phyloP scores from a whole-genome alignment of 352 stramenopile genomes.

The Globisporangium orthogonon region DNA sequence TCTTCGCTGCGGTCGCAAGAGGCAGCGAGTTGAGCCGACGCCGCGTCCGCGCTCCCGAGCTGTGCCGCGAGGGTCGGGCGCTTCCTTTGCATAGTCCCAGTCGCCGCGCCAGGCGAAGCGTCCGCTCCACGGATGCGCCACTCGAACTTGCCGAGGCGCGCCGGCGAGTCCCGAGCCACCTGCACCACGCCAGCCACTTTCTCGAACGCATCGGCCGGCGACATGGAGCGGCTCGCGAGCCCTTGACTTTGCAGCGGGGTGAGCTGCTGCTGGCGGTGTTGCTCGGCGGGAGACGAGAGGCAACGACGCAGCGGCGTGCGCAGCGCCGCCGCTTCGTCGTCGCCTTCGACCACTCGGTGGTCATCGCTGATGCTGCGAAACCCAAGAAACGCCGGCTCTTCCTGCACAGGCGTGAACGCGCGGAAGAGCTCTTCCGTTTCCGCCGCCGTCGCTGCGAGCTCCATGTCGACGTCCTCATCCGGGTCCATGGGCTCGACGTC shows the following conservation, averaged over 20 bases:
- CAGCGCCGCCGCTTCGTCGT: conserved; percentile 13
- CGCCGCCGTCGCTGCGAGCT: neutral
- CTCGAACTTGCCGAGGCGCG: conserved; percentile 55
- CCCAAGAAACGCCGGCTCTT: neutral
- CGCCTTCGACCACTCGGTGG: neutral
- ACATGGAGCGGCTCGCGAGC: conserved; percentile 28
- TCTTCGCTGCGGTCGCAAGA: neutral
- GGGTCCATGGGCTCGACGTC: conserved; percentile 7
- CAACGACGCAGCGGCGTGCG: conserved; percentile 37
- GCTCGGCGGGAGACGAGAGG: conserved; percentile 20
- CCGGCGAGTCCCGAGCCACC: conserved; percentile 39
- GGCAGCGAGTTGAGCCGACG: neutral
- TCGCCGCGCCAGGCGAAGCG: neutral
- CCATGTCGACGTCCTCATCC: conserved; percentile 3
- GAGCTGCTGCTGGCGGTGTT: conserved; percentile 15
- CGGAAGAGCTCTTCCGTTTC: neutral
- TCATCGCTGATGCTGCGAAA: conserved; percentile 15
- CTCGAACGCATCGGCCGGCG: conserved; percentile 50
- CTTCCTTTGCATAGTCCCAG: no score
- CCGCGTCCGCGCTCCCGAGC: conserved; percentile 1
- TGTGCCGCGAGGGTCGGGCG: conserved; percentile 4
- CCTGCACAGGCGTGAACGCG: conserved; percentile 13
- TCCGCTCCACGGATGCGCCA: conserved; percentile 26
- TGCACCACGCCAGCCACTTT: conserved; percentile 41
- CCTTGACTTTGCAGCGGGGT: conserved; percentile 13